phyloP scores from a whole-genome alignment of 257 asterid species.

The Hygrophila difformis region DNA sequence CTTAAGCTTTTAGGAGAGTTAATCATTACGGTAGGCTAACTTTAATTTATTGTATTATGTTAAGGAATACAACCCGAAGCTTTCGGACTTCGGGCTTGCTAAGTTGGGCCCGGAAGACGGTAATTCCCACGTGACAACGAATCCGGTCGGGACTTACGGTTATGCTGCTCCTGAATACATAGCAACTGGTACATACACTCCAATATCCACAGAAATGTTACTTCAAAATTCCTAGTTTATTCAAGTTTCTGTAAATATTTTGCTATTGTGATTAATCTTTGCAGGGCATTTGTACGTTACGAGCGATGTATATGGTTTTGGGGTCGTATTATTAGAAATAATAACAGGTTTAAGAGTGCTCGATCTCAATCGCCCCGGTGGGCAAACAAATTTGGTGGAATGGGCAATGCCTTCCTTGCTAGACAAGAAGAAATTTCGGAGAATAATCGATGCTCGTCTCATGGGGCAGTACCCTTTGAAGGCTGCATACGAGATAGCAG shows the following conservation, averaged over 20 bases:
- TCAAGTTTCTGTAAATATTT: neutral
- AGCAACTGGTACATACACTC: slow-evolving; percentile 55
- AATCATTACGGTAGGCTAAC: no score
- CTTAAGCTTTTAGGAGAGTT: no score
- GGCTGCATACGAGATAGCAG: slow-evolving; percentile 30
- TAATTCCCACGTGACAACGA: slow-evolving; percentile 64
- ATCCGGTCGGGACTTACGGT: slow-evolving; percentile 70
- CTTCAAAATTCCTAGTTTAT: no score
- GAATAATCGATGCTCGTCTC: slow-evolving; percentile 57
- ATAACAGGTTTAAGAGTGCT: slow-evolving; percentile 55
- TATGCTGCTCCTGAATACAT: slow-evolving; percentile 87
- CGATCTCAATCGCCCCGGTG: slow-evolving; percentile 52
- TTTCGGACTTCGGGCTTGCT: slow-evolving; percentile 89
- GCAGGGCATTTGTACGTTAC: slow-evolving; percentile 80
- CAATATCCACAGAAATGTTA: no score
- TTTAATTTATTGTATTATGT: neutral
- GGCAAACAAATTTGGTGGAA: slow-evolving; percentile 46
- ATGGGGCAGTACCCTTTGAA: slow-evolving; percentile 49
- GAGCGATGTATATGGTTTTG: slow-evolving; percentile 85
- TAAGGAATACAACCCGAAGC: slow-evolving; percentile 67
- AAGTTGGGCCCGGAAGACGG: slow-evolving; percentile 82
- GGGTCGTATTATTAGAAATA: slow-evolving; percentile 65
- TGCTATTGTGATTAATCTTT: neutral
- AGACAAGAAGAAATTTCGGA: slow-evolving; percentile 47
- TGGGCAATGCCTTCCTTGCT: slow-evolving; percentile 71